A percentile compares a stretch with the other conserved stretches of the same genome.
phyloP scores from a whole-genome alignment of 1,284 basidiomycete species.

The Athelia psychrophila region DNA sequence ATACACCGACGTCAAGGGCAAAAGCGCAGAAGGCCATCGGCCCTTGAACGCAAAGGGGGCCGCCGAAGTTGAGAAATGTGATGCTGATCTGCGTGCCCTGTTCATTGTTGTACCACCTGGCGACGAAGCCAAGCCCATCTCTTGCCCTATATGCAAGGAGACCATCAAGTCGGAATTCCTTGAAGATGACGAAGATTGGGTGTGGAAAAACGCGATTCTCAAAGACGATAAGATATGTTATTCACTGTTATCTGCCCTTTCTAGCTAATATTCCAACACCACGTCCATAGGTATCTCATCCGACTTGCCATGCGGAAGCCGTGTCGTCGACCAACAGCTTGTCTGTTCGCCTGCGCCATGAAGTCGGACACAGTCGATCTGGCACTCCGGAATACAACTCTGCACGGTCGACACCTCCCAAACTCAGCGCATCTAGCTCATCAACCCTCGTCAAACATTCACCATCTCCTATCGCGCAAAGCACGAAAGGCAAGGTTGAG shows the following conservation, averaged over 20 bases:
- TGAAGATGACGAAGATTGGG: conserved; percentile 98
- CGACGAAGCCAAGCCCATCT: conserved; percentile 74
- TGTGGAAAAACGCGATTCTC: conserved; percentile 90
- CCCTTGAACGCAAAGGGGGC: too few species aligned
- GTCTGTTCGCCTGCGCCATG: conserved; percentile 62
- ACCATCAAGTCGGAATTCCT: conserved; percentile 87
- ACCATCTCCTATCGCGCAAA: too few species aligned
- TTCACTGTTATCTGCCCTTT: conserved; percentile 6
- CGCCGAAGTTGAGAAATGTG: conserved; percentile 68
- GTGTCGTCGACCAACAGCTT: conserved; percentile 56
- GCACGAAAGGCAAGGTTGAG: conserved; percentile 71
- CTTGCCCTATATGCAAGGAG: conserved; percentile 98
- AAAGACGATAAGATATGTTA: conserved; percentile 76
- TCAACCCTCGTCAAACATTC: conserved; percentile 50
- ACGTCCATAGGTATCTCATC: conserved; percentile 80
- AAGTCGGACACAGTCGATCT: conserved; percentile 51
- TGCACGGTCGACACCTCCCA: conserved; percentile 44
- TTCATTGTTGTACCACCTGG: conserved; percentile 87
- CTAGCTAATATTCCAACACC: neutral
- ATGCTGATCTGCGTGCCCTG: conserved; percentile 73
- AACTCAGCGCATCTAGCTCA: conserved; percentile 10
- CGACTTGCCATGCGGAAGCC: conserved; percentile 88
- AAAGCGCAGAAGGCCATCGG: conserved; percentile 56
- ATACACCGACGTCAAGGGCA: conserved; percentile 57
- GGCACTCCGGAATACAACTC: conserved; percentile 64